Evolutionary conservation across 257 asterid genomes (phyloP).

Genomic region (Ajuga chamaepitys): DNA sequence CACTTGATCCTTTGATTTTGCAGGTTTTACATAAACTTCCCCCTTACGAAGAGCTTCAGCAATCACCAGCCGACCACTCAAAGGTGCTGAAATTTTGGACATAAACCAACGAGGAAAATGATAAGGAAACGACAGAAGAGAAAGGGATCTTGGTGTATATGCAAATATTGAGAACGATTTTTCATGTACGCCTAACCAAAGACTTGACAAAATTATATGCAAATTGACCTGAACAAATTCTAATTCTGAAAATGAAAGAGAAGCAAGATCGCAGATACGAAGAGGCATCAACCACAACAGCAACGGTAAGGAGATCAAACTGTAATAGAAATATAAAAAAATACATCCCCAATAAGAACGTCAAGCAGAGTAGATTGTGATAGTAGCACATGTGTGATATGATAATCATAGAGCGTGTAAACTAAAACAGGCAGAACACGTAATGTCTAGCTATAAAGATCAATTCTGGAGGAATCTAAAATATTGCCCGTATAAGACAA

Average conservation of each 20-base stretch:
- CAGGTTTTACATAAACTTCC: slow-evolving; percentile 19
- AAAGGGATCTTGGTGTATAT: not conserved
- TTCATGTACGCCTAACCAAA: not conserved
- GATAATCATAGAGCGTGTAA: not conserved
- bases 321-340: not conserved
- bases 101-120: slow-evolving; percentile 5
- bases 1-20: slow-evolving; percentile 27
- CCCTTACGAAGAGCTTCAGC: slow-evolving; percentile 44
- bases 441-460: not conserved
- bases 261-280: not conserved
- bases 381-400: not conserved
- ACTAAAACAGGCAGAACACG: not conserved
- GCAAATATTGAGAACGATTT: not conserved
- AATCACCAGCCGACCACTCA: slow-evolving; percentile 45
- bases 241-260: not conserved
- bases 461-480: not conserved
- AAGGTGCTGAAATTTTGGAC: slow-evolving; percentile 34
- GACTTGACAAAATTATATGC: not conserved
- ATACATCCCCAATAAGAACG: not conserved
- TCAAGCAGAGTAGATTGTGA: not conserved
- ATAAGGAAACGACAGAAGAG: not conserved
- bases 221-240: not conserved
- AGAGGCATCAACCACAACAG: not conserved
- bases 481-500: not conserved
- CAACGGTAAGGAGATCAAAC: not conserved